Base-by-base conservation (phyloP, 176 grass and related monocot species). In the Hyparrhenia diplandra region DNA sequence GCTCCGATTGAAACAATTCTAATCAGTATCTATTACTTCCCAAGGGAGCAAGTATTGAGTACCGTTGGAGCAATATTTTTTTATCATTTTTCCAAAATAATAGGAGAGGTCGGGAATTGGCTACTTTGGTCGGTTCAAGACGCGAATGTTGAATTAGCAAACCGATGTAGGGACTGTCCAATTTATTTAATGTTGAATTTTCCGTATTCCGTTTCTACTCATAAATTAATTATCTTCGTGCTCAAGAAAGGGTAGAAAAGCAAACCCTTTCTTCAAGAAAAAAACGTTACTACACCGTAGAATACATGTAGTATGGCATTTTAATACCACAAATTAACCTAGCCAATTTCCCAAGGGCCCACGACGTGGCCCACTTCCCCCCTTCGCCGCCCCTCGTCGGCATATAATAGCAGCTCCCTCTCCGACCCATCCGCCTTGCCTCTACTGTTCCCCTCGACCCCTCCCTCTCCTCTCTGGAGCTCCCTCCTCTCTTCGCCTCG, bases 351-450 rank as follows among this genome's bases (percentile, higher is more conserved):
- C 21, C 14, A 13, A 34, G 25, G 43, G 34, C 43, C 63, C 12
- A 13, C 29, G 39, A 46, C 28, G 25, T 20, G 54, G 54, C 21
- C n/a, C 55, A 59, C 55, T 59, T 59, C n/a, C 55, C 45, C 5
- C 79, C 10, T 52, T 73, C 14, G 64, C 75, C 81, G 31, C 31
- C 31, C 31, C 4, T 58, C 43, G 80, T 21, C 42, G 80, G 74
- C 43, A 89, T 80, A 80, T 75, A 85, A 69, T 32, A 55, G 0
- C 12, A 34, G 20, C 21, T 11, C 13, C 47, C 16, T 10, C 74
- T 76, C 75, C 64, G 40, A 82, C 55, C 46, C 75, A 58, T 43
- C 45, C 71, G 85, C 67, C n/a, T 63, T 57, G 21, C 5, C 14
- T 60, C 34, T 59, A 59, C 55, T 13, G 63, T 72, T 24, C 69